Conservation (phyloP, 371 early-diverging fungal genomes). For the Cokeromyces recurvatus region DNA sequence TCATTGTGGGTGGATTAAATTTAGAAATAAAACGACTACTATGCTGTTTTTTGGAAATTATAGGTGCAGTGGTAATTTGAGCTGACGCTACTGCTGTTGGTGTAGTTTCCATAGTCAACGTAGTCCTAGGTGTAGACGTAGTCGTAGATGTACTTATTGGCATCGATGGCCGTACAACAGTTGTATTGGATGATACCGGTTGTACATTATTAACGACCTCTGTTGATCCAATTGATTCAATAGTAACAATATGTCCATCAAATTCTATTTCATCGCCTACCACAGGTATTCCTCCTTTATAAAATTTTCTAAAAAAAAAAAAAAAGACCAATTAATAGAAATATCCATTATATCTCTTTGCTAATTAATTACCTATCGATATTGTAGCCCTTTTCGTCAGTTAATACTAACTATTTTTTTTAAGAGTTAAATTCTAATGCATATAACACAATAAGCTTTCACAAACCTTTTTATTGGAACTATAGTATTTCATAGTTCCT, state of each 20-base stretch:
- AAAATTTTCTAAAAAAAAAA: conserved; percentile 42
- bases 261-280: conserved; percentile 61
- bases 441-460: too few relatives aligned
- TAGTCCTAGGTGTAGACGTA: too few relatives aligned
- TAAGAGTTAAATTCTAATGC: too few relatives aligned
- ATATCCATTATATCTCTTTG: too few relatives aligned
- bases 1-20: not conserved
- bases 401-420: conserved; percentile 30
- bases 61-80: not conserved
- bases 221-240: conserved; percentile 29
- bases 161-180: too few relatives aligned
- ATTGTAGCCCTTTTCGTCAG: conserved; percentile 45
- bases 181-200: too few relatives aligned
- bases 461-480: conserved; percentile 39
- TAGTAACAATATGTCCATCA: conserved; percentile 52
- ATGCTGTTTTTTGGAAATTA: not conserved
- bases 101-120: too few relatives aligned
- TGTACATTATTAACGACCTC: too few relatives aligned
- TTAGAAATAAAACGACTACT: not conserved
- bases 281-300: conserved; percentile 29
- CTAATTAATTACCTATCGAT: conserved; percentile 31
- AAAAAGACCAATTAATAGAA: too few relatives aligned
- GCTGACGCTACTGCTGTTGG: too few relatives aligned
- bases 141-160: too few relatives aligned
- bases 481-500: conserved; percentile 44